Evolutionary conservation across 352 stramenopile species (phyloP), one percentile per base, ranked within the genome.

Genomic region (Plasmopara viticola): DNA sequence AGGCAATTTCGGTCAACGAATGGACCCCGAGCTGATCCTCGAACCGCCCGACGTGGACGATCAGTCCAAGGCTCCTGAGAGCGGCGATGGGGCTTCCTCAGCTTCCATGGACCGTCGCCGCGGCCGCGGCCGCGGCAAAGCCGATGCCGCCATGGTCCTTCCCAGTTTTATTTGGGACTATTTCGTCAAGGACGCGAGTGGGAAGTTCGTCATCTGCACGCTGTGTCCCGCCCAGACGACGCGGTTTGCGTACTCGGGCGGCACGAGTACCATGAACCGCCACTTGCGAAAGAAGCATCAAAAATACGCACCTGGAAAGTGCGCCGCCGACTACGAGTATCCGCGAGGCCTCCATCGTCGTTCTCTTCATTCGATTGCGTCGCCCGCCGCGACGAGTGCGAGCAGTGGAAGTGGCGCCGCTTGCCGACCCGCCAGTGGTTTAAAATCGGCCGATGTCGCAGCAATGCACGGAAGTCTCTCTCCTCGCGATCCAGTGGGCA

Each of bases 81-180:
- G 50, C 45, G 29, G 7, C 37, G 37, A 9, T 1, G 28, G 15
- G 1, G 28, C 28, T 25, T 25, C 20, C 29, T 34, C 29, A 5
- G n/a, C 29, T 31, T 8, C 14, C 9, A 40, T 33, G 25, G 57
- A 38, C 17, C 58, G 62, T n/a, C 43, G 53, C 3, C 49, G 65
- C 25, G 51, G 46, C 0, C 56, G 64, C 9, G 12, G 37, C 1
- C 66, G 69, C 18, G 75, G 82, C 56, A 86, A 86, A 60, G 60
- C 60, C 53, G 76, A 87, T 49, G 56, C 75, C 30, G 63, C 65
- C 9, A 83, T 87, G 72, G 78, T 74, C 53, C 66, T 90, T 25
- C 79, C 81, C 28, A 84, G 68, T 46, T 91, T 89, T 65, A 91
- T 91, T 47, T 91, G 81, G 81, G 77, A 91, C 66, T 88, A 86